These are phyloP conservation scores for Komagataella phaffii DNA, from an alignment of 805 yeast species.

Conservation along the genomic window DNA sequence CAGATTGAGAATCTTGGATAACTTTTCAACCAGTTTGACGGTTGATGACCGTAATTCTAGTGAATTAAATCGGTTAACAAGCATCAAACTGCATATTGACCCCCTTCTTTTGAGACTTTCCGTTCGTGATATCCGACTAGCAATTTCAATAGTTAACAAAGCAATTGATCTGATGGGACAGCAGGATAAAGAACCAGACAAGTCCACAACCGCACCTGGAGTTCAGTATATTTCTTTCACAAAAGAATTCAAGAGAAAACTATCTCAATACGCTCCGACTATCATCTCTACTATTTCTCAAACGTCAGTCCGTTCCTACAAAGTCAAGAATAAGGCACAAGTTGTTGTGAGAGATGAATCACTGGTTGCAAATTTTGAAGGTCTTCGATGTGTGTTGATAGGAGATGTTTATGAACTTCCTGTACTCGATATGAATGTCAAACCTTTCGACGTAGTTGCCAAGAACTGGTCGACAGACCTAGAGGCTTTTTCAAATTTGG, in stretches of 20 bases:
- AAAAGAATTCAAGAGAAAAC: slow-evolving; percentile 45
- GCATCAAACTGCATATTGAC: slow-evolving; percentile 60
- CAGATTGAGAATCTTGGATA: slow-evolving; percentile 70
- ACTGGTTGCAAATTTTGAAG: slow-evolving; percentile 52
- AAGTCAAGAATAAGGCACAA: slow-evolving; percentile 13
- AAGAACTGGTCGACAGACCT: slow-evolving; percentile 81
- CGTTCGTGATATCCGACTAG: slow-evolving; percentile 74
- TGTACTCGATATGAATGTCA: slow-evolving; percentile 60
- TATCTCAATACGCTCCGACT: slow-evolving; percentile 61
- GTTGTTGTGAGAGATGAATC: slow-evolving; percentile 56
- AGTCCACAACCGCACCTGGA: slow-evolving; percentile 5
- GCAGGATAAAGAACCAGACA: slow-evolving; percentile 1
- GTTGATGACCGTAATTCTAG: slow-evolving; percentile 62
- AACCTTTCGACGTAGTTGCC: slow-evolving; percentile 55
- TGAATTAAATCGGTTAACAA: slow-evolving; percentile 40
- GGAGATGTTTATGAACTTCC: slow-evolving; percentile 92
- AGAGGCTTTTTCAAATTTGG: slow-evolving; percentile 52
- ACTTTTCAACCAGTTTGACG: slow-evolving; percentile 68
- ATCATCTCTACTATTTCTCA: slow-evolving; percentile 37
- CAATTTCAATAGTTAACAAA: slow-evolving; percentile 55
- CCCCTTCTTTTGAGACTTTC: slow-evolving; percentile 75
- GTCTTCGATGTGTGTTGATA: slow-evolving; percentile 67
- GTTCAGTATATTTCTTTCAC: slow-evolving; percentile 25
- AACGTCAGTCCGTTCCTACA: slow-evolving; percentile 9
- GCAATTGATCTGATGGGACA: slow-evolving; percentile 42